Evolutionary conservation across 129 eudicot species (phyloP).

Genomic region (Silybum marianum): DNA sequence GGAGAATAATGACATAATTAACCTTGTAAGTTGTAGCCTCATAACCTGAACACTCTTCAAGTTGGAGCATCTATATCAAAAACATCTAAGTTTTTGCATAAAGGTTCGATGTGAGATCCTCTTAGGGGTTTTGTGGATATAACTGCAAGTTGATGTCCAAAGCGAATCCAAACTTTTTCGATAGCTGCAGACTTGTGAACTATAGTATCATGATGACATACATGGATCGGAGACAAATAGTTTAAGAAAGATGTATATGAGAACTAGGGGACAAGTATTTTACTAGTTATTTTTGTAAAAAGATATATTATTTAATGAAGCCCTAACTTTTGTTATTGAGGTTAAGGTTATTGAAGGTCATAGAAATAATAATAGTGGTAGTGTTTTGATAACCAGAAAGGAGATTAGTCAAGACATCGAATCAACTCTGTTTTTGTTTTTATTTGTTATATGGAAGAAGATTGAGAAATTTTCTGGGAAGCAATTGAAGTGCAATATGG

Average conservation of each 20-base stretch:
- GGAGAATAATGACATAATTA: background rate
- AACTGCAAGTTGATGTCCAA: background rate
- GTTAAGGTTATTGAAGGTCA: too few relatives aligned
- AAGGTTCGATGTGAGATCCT: background rate
- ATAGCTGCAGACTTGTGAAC: background rate
- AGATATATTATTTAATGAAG: background rate
- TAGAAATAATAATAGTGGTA: too few relatives aligned
- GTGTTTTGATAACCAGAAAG: too few relatives aligned
- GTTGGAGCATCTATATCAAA: background rate
- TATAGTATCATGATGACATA: background rate
- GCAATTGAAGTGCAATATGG: too few relatives aligned
- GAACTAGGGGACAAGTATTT: background rate
- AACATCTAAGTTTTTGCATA: background rate
- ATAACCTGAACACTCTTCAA: background rate
- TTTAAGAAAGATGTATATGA: background rate
- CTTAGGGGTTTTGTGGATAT: background rate
- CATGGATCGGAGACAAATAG: background rate
- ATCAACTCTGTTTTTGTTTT: too few relatives aligned
- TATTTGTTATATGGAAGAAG: too few relatives aligned
- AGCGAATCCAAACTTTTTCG: background rate
- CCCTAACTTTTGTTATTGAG: background rate
- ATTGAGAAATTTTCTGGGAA: too few relatives aligned
- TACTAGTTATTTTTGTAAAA: background rate
- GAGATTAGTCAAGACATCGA: too few relatives aligned
- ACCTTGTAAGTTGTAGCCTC: background rate